These are phyloP conservation scores for Blastobotrys buckinghamii DNA, from an alignment of 1,139 yeast genomes.

Conservation along the genomic window DNA sequence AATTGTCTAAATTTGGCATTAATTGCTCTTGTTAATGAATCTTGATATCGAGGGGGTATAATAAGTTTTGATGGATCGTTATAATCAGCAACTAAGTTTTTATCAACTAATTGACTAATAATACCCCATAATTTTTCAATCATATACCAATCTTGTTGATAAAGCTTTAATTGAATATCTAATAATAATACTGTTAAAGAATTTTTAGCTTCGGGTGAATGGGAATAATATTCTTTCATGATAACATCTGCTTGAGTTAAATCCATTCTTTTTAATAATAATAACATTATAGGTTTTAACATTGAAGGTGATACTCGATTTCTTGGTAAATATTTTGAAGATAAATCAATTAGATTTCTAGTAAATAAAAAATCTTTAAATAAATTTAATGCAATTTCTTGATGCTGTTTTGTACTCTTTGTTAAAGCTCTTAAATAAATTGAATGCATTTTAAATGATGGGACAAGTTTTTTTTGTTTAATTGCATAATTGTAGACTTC, in stretches of 20 bases:
- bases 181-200: constrained; percentile 6
- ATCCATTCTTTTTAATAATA: constrained; percentile 11
- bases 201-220: not conserved
- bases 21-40: constrained; percentile 27
- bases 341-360: constrained; percentile 21
- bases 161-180: constrained; percentile 7
- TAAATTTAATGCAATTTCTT: not conserved
- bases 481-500: constrained; percentile 18
- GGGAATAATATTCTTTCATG: constrained; percentile 2
- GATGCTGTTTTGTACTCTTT: not conserved
- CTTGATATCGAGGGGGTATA: constrained; percentile 18
- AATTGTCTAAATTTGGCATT: constrained; percentile 30
- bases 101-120: not conserved
- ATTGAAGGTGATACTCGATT: constrained; percentile 22
- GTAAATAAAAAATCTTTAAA: constrained; percentile 8
- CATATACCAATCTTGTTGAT: constrained; percentile 6
- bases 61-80: not conserved
- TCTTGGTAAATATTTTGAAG: constrained; percentile 23
- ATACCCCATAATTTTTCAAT: constrained; percentile 8
- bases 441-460: constrained; percentile 23
- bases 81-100: not conserved
- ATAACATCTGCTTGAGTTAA: constrained; percentile 1
- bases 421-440: constrained; percentile 17
- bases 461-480: constrained; percentile 17
- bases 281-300: constrained; percentile 17